Conservation (phyloP, 2,329 filamentous ascomycete species). For the Aspergillus novofumigatus region DNA sequence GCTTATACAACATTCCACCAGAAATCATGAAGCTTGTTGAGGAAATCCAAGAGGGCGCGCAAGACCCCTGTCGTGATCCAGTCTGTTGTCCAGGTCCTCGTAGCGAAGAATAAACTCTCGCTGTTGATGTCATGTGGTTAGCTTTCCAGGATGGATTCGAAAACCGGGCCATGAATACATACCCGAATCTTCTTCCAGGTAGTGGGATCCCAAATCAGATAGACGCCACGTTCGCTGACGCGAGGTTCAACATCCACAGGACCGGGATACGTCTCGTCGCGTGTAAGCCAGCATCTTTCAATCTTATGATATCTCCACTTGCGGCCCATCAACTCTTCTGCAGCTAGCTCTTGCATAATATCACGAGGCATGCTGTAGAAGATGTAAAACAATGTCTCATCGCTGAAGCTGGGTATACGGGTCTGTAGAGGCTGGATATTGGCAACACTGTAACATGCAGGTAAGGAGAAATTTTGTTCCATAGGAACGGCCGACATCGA, state of each 20-base stretch:
- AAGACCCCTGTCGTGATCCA: conserved; percentile 37
- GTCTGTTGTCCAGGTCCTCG: conserved; percentile 46
- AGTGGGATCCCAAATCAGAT: conserved; percentile 48
- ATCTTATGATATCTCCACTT: conserved; percentile 53
- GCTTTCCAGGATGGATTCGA: conserved; percentile 1
- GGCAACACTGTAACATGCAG: conserved; percentile 61
- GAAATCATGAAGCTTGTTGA: conserved; percentile 33
- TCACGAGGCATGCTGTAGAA: conserved; percentile 66
- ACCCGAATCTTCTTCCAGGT: conserved; percentile 49
- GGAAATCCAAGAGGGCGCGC: conserved; percentile 34
- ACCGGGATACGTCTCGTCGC: conserved; percentile 45
- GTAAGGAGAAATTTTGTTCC: conserved; percentile 61
- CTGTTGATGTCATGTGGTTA: conserved; percentile 22
- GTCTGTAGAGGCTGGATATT: conserved; percentile 60
- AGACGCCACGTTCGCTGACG: conserved; percentile 48
- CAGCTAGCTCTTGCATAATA: conserved; percentile 62
- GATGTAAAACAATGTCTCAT: conserved; percentile 65
- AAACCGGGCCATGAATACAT: conserved; percentile 17
- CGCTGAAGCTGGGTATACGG: conserved; percentile 56
- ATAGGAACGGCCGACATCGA: conserved; percentile 53
- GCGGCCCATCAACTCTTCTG: conserved; percentile 55
- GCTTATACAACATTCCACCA: conserved; percentile 20
- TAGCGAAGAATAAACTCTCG: conserved; percentile 48
- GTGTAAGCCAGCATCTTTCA: conserved; percentile 49
- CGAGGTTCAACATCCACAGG: conserved; percentile 47